Evolutionary conservation across 352 stramenopile genomes (phyloP), one percentile per base, ranked within the genome.

Genomic region (Phytophthora foliorum): DNA sequence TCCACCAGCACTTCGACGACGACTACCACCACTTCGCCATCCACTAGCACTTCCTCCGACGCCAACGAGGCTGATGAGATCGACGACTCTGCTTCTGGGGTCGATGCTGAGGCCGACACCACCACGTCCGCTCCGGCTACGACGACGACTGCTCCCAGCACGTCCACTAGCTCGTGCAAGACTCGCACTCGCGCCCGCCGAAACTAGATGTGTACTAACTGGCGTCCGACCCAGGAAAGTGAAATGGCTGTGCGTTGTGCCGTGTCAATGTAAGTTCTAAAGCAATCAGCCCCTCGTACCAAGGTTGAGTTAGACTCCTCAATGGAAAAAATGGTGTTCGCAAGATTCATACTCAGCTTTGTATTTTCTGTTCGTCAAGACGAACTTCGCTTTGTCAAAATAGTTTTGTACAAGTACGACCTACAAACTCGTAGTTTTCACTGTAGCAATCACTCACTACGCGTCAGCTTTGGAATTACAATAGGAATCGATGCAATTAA

Each of bases 111-210:
- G 3, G 42, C 60, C 14, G 51, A 67, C 16, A 45, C 50, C 10
- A 53, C 13, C 24, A 69, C 45, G 11, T 34, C 34, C 6, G 32
- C 46, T 17, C 32, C 34, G n/a, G 25, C 34, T 19, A 32, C 32
- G 16, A 22, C 34, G 11, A 64, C 42, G 24, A 45, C 61, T 16
- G 32, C 52, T 27, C 61, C 53, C n/a, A 62, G 17, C 61, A 57
- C 53, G 21, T 57, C 53, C 2, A 68, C 41, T 4, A 69, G 61
- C 22, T 69, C 61, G 32, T 69, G 53, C 32, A 69, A 69, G 38
- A 57, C 50, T 9, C 58, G 58, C 17, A 52, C 60, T 42, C 61
- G 38, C 17, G 17, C 38, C 17, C 38, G 62, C 25, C 62, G 62
- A 1, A 46, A 64, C 45, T 64, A 69, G 45, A 53, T 58, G 54